Conservation (phyloP, 2,329 filamentous ascomycete genomes). For the Talaromyces sp. region DNA sequence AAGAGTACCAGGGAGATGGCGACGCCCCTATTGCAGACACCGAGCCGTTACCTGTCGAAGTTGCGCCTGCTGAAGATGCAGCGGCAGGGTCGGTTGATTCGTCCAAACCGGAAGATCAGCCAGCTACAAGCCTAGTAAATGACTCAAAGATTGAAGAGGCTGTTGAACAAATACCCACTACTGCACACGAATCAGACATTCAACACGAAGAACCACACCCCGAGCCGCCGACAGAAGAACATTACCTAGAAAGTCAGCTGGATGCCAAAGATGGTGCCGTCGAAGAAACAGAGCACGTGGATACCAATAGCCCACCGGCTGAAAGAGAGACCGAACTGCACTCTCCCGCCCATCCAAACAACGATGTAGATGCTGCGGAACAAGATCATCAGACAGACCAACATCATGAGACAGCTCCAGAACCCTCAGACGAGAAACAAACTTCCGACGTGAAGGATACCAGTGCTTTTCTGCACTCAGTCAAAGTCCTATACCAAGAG, state of each 20-base stretch:
- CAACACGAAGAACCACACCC: neutral
- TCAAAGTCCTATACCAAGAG: slow-evolving; percentile 51
- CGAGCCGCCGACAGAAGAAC: neutral
- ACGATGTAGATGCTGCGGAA: neutral
- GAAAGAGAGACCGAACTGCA: neutral
- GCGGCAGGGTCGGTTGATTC: neutral
- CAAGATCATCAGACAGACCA: neutral
- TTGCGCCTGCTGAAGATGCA: neutral
- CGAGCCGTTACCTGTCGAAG: neutral
- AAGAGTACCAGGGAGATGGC: slow-evolving; percentile 30
- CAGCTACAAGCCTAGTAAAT: neutral
- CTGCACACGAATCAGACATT: neutral
- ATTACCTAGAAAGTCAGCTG: neutral
- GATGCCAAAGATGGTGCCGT: neutral
- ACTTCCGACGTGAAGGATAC: neutral
- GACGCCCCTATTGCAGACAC: slow-evolving; percentile 23
- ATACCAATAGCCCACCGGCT: neutral
- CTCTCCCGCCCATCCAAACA: neutral
- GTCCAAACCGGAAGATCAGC: neutral
- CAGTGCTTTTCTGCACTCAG: slow-evolving; percentile 31
- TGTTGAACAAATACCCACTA: neutral
- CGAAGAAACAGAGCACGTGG: slow-evolving; percentile 2
- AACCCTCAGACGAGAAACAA: neutral
- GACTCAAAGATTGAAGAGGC: neutral
- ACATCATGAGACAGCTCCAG: neutral